Conservation (phyloP, 2,329 filamentous ascomycete species). For the Myriosclerotinia curreyana region DNA sequence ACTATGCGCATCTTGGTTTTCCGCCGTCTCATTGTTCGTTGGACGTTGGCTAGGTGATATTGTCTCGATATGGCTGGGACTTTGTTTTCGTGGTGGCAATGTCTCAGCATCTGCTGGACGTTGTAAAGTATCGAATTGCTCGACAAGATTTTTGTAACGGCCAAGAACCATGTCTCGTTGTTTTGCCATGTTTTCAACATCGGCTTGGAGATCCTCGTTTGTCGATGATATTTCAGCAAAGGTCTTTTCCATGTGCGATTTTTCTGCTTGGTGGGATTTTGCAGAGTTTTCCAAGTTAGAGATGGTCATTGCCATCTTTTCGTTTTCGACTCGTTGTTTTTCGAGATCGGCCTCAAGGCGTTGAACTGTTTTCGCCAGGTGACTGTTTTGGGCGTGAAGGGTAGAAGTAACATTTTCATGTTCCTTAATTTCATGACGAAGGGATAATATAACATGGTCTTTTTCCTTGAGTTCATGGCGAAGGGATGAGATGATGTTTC, state of each 20-base stretch:
- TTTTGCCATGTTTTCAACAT: conserved; percentile 8
- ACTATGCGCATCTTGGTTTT: not conserved
- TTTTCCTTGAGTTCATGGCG: not conserved
- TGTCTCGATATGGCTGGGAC: not conserved
- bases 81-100: not conserved
- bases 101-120: conserved; percentile 1
- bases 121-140: conserved; percentile 10
- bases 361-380: conserved; percentile 1
- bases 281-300: not conserved
- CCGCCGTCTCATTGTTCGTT: not conserved
- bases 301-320: not conserved
- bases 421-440: not conserved
- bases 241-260: conserved; percentile 3
- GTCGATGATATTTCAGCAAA: not conserved
- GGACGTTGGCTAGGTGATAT: not conserved
- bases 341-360: not conserved
- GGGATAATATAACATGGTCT: conserved; percentile 1
- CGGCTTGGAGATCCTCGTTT: conserved; percentile 3
- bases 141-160: conserved; percentile 14
- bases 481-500: not conserved
- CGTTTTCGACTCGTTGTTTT: not conserved
- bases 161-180: conserved; percentile 12
- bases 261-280: not conserved
- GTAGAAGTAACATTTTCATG: not conserved
- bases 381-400: not conserved